These are phyloP conservation scores for Citeromyces hawaiiensis DNA, from an alignment of 1,139 yeast genomes.

Conservation along the genomic window DNA sequence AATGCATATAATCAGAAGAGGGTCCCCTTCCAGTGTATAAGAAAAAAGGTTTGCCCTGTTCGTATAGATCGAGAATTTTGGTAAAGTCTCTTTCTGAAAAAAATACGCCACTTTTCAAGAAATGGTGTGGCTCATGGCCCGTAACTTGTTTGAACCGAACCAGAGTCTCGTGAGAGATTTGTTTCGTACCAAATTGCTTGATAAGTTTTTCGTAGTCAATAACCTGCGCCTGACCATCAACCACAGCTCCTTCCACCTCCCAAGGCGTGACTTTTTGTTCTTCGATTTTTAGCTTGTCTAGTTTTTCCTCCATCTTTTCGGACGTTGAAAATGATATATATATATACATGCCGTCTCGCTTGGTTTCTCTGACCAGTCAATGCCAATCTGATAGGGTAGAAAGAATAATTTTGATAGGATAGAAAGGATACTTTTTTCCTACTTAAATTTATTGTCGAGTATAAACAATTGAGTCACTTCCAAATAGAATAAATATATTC, in stretches of 20 bases:
- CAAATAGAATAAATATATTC: no score
- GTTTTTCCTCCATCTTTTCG: neutral
- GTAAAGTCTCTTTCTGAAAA: slow-evolving; percentile 85
- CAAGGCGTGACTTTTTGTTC: slow-evolving; percentile 79
- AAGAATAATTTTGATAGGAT: no score
- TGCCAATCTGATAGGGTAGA: no score
- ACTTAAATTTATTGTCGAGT: no score
- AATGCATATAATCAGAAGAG: slow-evolving; percentile 85
- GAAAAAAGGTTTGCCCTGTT: slow-evolving; percentile 91
- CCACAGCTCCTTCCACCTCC: slow-evolving; percentile 99
- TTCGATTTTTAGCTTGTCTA: neutral
- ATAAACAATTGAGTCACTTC: no score
- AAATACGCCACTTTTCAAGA: slow-evolving; percentile 82
- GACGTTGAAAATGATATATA: neutral
- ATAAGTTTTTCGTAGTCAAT: slow-evolving; percentile 87
- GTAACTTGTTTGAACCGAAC: slow-evolving; percentile 68
- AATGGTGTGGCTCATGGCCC: slow-evolving; percentile 88
- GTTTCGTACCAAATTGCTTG: slow-evolving; percentile 75
- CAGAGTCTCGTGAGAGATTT: slow-evolving; percentile 58
- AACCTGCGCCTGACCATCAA: slow-evolving; percentile 78
- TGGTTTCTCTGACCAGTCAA: no score
- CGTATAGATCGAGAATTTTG: slow-evolving; percentile 74
- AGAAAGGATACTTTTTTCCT: no score
- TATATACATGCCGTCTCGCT: no score
- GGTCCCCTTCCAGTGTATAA: slow-evolving; percentile 98